Conservation (phyloP, 352 stramenopile species). For the Phytophthora syringae region DNA sequence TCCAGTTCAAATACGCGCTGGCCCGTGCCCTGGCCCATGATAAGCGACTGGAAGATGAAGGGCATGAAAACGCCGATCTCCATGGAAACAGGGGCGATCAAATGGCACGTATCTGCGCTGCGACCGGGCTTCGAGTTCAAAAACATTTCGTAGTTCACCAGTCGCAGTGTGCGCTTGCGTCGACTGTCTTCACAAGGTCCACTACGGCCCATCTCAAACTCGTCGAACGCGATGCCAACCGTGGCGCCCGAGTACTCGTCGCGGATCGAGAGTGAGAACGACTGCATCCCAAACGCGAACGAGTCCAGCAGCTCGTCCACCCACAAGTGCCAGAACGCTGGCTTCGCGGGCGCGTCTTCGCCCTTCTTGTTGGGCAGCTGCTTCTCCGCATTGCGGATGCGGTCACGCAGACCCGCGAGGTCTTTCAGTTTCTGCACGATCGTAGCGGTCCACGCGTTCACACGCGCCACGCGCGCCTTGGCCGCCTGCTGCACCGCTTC, state of each 20-base stretch:
- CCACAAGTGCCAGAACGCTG: constrained; percentile 63
- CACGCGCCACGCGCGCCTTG: constrained; percentile 49
- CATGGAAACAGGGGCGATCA: constrained; percentile 64
- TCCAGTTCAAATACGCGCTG: constrained; percentile 59
- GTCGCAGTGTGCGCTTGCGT: constrained; percentile 53
- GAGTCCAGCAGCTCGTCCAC: constrained; percentile 79
- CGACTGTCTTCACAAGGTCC: constrained; percentile 28
- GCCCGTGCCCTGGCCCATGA: constrained; percentile 49
- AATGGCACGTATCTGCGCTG: constrained; percentile 44
- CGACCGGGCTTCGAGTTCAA: constrained; percentile 54
- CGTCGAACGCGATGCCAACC: constrained; percentile 64
- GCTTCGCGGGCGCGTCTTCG: constrained; percentile 21
- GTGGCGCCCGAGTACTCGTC: constrained; percentile 63
- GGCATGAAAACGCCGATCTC: constrained; percentile 70
- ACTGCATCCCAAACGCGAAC: constrained; percentile 59
- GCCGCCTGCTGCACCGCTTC: constrained; percentile 66
- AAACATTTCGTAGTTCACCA: constrained; percentile 76
- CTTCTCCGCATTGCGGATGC: constrained; percentile 42
- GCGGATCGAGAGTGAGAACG: constrained; percentile 60
- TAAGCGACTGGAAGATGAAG: constrained; percentile 65
- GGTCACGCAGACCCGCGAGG: constrained; percentile 43
- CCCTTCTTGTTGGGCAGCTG: constrained; percentile 15
- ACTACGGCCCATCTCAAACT: constrained; percentile 64
- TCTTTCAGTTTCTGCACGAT: constrained; percentile 74
- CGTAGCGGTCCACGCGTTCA: constrained; percentile 62